phyloP scores from a whole-genome alignment of 1,139 yeast genomes.

The Suhomyces bribrorum region DNA sequence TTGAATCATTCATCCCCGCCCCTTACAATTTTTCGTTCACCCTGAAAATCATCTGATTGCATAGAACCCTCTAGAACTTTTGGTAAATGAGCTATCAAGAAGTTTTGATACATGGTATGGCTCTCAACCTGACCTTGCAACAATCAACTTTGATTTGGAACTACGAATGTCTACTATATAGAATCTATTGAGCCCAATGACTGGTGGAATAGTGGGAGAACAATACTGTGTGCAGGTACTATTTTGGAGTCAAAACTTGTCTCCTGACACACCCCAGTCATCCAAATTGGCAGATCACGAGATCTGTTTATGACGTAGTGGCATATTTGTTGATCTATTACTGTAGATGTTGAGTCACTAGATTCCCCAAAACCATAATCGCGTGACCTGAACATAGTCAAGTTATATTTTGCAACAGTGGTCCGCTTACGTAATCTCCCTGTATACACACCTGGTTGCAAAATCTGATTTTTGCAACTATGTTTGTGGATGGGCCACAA shows the following conservation, averaged over 20 bases:
- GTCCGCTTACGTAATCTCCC: constrained; percentile 2
- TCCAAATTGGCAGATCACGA: not conserved
- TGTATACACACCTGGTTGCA: constrained; percentile 5
- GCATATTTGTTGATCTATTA: not conserved
- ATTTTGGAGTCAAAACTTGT: too few species aligned
- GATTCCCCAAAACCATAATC: too few species aligned
- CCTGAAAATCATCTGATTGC: not conserved
- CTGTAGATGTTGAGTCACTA: constrained; percentile 4
- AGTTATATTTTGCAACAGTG: not conserved
- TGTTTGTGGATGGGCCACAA: not conserved
- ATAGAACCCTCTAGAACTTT: not conserved
- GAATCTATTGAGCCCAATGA: too few species aligned
- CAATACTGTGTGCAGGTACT: too few species aligned
- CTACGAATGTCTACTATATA: not conserved
- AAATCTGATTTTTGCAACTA: constrained; percentile 2
- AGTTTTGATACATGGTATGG: too few species aligned
- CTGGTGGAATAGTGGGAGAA: too few species aligned
- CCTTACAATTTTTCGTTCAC: constrained; percentile 1
- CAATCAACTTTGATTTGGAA: too few species aligned
- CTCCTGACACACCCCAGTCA: not conserved
- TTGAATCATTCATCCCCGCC: constrained; percentile 10
- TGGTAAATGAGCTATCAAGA: too few species aligned
- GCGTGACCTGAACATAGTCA: not conserved
- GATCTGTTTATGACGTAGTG: not conserved
- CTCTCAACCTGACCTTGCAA: too few species aligned